Percentiles rank a stretch among this genome's conserved stretches.
Evolutionary conservation across 176 grass and related monocot species (phyloP).

Genomic region (Saccharum spontaneum): DNA sequence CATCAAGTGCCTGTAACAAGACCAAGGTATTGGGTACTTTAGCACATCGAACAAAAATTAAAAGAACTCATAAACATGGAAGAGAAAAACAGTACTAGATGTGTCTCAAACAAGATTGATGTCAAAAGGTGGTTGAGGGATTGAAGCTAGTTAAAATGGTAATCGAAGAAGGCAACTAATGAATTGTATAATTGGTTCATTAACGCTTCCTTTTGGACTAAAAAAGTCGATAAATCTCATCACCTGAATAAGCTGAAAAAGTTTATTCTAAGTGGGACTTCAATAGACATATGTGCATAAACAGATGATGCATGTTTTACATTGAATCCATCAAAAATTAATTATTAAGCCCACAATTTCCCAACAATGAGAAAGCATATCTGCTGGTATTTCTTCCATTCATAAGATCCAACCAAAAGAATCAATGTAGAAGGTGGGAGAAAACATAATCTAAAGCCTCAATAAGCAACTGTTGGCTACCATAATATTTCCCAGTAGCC

Average conservation of each 20-base stretch:
- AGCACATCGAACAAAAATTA: background rate
- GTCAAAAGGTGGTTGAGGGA: background rate
- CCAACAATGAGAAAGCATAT: background rate
- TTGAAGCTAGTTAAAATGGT: background rate
- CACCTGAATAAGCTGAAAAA: background rate
- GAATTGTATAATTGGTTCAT: background rate
- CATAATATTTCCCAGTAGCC: background rate
- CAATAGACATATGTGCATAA: background rate
- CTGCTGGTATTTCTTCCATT: background rate
- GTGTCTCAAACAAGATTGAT: background rate
- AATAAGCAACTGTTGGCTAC: background rate
- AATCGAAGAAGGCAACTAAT: background rate
- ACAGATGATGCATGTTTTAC: background rate
- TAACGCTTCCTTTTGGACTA: background rate
- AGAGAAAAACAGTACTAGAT: background rate
- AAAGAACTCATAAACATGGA: background rate
- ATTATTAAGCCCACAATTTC: background rate
- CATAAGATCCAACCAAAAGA: background rate
- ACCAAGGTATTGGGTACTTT: conserved; percentile 7
- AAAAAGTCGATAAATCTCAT: background rate
- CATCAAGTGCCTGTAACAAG: conserved; percentile 78
- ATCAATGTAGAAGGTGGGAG: background rate
- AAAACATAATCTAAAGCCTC: background rate
- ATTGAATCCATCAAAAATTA: background rate
- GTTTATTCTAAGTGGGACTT: background rate